These are phyloP conservation scores for Pythium vanterpoolii DNA, from an alignment of 352 stramenopile genomes.

Conservation along the genomic window DNA sequence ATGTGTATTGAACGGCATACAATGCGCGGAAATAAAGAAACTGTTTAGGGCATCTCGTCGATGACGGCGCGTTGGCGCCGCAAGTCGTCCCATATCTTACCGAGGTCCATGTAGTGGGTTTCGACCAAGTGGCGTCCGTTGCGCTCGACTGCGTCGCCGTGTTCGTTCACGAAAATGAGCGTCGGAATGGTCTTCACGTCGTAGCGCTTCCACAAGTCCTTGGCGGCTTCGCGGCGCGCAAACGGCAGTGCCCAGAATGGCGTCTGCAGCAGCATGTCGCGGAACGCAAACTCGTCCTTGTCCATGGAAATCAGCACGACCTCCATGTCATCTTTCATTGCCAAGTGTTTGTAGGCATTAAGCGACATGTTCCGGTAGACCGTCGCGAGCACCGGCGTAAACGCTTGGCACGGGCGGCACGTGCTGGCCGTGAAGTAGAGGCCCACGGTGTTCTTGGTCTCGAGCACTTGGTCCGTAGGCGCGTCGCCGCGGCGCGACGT, in stretches of 20 bases:
- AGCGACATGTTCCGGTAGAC: constrained; percentile 66
- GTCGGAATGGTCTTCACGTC: constrained; percentile 67
- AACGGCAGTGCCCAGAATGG: constrained; percentile 61
- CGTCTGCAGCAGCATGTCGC: constrained; percentile 52
- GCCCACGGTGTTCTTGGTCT: constrained; percentile 48
- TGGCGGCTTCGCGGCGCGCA: constrained; percentile 40
- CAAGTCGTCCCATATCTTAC: constrained; percentile 58
- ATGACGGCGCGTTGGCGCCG: constrained; percentile 19
- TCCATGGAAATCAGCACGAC: constrained; percentile 65
- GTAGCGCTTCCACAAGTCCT: constrained; percentile 64
- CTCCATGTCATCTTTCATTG: constrained; percentile 57
- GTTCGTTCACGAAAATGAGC: constrained; percentile 63
- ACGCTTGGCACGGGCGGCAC: constrained; percentile 53
- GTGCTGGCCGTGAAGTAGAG: constrained; percentile 69
- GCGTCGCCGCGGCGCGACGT: constrained; percentile 52
- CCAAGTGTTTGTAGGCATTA: constrained; percentile 45
- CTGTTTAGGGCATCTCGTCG: constrained; percentile 29
- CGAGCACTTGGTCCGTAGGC: constrained; percentile 44
- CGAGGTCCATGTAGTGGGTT: constrained; percentile 58
- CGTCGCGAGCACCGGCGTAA: constrained; percentile 60
- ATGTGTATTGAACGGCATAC: neutral
- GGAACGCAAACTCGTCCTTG: constrained; percentile 48
- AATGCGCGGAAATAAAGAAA: constrained; percentile 1
- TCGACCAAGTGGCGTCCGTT: constrained; percentile 61
- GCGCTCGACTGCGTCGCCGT: constrained; percentile 57